Percentiles rank a stretch among this genome's conserved stretches.
Conservation (phyloP, 306 rosid species). For the Sechiopsis laciniata region DNA sequence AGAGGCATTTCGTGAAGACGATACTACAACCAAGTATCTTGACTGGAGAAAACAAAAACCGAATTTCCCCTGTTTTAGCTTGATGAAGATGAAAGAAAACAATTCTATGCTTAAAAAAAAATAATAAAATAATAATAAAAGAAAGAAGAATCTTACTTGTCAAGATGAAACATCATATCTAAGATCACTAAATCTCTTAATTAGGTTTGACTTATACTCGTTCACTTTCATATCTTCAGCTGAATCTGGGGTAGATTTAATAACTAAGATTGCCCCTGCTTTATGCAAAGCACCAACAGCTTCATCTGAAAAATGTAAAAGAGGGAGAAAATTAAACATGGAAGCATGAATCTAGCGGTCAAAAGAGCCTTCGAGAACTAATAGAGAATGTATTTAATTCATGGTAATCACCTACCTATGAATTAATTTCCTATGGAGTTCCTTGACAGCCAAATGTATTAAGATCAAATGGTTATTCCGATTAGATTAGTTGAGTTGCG, state of each 20-base stretch:
- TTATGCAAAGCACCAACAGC: conserved; percentile 60
- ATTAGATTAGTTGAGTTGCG: no score
- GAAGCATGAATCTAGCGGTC: background rate
- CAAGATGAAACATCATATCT: conserved; percentile 48
- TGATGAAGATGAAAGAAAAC: background rate
- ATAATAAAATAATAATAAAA: no score
- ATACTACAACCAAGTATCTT: background rate
- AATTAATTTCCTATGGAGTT: no score
- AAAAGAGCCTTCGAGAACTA: no score
- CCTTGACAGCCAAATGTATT: no score
- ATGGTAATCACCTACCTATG: no score
- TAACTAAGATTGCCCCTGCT: conserved; percentile 64
- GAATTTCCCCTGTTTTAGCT: background rate
- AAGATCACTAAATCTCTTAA: conserved; percentile 69
- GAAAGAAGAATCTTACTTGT: conserved; percentile 23
- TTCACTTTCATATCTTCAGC: conserved; percentile 48
- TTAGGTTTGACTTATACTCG: conserved; percentile 47
- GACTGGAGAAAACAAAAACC: background rate
- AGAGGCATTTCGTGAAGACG: no score
- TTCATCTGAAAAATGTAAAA: conserved; percentile 38
- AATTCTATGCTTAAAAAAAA: background rate
- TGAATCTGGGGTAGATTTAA: conserved; percentile 62
- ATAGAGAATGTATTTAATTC: no score
- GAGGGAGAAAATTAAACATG: conserved; percentile 6
- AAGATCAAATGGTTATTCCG: no score